A percentile compares a stretch with the other conserved stretches of the same genome.
Evolutionary conservation across 2,329 filamentous ascomycete species (phyloP).

Genomic region (Trichoderma sp.): DNA sequence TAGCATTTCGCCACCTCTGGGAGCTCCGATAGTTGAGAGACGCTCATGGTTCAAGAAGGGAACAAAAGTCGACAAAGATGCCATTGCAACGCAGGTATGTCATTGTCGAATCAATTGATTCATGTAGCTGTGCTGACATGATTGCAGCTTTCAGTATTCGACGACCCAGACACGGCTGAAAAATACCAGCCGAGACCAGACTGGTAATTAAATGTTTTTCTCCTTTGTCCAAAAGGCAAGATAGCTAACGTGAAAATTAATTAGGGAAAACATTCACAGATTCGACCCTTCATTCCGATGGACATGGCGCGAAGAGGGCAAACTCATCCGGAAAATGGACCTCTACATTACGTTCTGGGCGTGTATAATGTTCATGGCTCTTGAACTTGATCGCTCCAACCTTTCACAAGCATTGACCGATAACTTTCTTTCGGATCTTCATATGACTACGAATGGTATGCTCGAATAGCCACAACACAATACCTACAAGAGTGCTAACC

Average conservation of each 20-base stretch:
- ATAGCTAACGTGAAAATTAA: conserved; percentile 23
- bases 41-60: conserved; percentile 36
- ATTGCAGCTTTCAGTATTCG: conserved; percentile 36
- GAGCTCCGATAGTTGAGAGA: conserved; percentile 29
- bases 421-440: conserved; percentile 45
- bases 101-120: background rate
- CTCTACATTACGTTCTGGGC: conserved; percentile 34
- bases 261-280: conserved; percentile 52
- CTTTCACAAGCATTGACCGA: conserved; percentile 48
- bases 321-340: conserved; percentile 48
- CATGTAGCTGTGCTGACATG: background rate
- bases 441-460: conserved; percentile 36
- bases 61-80: conserved; percentile 31
- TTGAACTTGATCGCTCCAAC: conserved; percentile 51
- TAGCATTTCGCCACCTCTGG: conserved; percentile 30
- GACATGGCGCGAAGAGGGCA: conserved; percentile 55
- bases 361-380: conserved; percentile 52
- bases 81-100: conserved; percentile 36
- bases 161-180: conserved; percentile 36
- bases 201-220: conserved; percentile 21
- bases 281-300: conserved; percentile 58
- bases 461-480: background rate
- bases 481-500: background rate
- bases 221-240: background rate
- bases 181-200: conserved; percentile 35